Evolutionary conservation across 148 eudicot genomes (phyloP), one percentile per base, ranked within the genome.

Genomic region (Rhododendron simsii): DNA sequence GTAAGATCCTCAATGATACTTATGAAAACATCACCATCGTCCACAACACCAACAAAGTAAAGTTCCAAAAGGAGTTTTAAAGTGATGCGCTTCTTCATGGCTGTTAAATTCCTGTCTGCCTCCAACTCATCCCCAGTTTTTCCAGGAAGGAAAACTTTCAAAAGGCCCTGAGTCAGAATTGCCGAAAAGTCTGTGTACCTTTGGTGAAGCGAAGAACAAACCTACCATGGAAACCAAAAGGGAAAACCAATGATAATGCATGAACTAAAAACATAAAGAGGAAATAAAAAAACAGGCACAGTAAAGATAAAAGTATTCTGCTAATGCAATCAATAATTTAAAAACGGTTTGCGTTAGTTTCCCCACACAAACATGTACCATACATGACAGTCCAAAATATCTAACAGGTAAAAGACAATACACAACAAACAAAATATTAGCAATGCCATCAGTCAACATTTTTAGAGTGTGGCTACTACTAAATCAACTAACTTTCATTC

Each of bases 161-260:
- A 80, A 30, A 97, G 95, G 80, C 99, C 95, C 84, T 95, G 96
- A 85, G 90, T 87, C 85, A 97, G 89, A 89, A 91, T 93, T 76
- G 95, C 88, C 2, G 99, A 91, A 82, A 97, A 97, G 75, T 97
- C 98, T 82, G 88, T 92, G 91, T 97, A 97, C 86, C 99, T 92
- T 89, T 95, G 98, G 84, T 97, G 99, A 87, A 97, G 98, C 90
- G 93, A 89, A 79, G 98, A 97, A 87, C 99, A 96, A 45, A 96
- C 92, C 99, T 96, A 91, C 82, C 65, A 53, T 33, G 81, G 76
- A 71, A 33, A 45, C 65, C 21, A 51, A 74, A 23, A 86, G 65
- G 28, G 39, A 5, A 21, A 59, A 18, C 8, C 9, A 35, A n/a
- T 5, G 35, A 75, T 20, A 28, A 75, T n/a, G 89, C 47, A 30